These are phyloP conservation scores for Fomitopsis serialis DNA, from an alignment of 768 basidiomycete genomes.

Conservation along the genomic window DNA sequence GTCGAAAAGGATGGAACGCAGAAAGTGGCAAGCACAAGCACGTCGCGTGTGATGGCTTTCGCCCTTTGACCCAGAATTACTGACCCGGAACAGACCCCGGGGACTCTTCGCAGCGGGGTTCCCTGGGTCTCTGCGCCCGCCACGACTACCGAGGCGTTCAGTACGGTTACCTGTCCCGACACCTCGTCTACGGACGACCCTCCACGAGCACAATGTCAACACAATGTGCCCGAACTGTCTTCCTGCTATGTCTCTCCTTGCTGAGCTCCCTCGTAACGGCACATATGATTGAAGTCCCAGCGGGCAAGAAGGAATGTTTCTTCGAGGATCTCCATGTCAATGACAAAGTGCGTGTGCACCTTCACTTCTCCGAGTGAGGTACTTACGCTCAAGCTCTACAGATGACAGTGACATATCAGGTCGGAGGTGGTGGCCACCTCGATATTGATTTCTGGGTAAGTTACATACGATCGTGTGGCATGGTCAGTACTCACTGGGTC, in stretches of 20 bases:
- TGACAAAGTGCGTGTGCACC: conserved; percentile 65
- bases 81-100: not conserved
- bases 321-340: conserved; percentile 90
- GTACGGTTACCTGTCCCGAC: not conserved
- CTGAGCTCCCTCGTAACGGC: conserved; percentile 38
- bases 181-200: not conserved
- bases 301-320: conserved; percentile 89
- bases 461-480: not conserved
- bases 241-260: conserved; percentile 37
- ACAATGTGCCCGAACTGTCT: conserved; percentile 32
- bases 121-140: conserved; percentile 1
- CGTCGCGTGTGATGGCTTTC: not conserved
- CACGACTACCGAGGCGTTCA: not conserved
- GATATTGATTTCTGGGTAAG: conserved; percentile 97
- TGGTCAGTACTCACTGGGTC: conserved; percentile 1
- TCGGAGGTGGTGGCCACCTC: conserved; percentile 92
- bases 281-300: conserved; percentile 69
- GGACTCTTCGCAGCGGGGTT: not conserved
- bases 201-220: conserved; percentile 29
- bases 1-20: conserved; percentile 5
- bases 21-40: conserved; percentile 14
- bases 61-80: not conserved
- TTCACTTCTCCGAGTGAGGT: not conserved
- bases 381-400: conserved; percentile 26
- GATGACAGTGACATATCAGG: conserved; percentile 99